phyloP scores from a whole-genome alignment of 441 rosid genomes.

The Populus trichocarpa region DNA sequence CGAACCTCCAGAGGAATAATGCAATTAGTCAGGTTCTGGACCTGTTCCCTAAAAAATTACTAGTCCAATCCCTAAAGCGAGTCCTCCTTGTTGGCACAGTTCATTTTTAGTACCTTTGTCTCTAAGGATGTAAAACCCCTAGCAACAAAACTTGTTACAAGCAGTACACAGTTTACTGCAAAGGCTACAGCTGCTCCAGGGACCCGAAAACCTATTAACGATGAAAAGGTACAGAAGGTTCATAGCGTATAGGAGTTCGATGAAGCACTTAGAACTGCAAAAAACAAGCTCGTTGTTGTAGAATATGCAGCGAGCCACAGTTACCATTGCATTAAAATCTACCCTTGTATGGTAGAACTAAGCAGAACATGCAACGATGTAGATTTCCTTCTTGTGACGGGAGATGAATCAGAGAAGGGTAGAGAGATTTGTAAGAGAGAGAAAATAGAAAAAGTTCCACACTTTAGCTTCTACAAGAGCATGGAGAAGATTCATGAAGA shows the following conservation, averaged over 20 bases:
- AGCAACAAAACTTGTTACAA: conserved; percentile 9
- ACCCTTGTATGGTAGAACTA: conserved; percentile 79
- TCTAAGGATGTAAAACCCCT: conserved; percentile 4
- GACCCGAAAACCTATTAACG: conserved; percentile 31
- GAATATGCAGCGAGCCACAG: conserved; percentile 62
- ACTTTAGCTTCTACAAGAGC: conserved; percentile 80
- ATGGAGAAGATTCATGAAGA: conserved; percentile 90
- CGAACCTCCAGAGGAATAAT: too few relatives aligned
- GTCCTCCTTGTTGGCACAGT: conserved; percentile 15
- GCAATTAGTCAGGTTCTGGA: not conserved
- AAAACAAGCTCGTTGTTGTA: conserved; percentile 68
- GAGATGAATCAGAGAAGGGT: conserved; percentile 78
- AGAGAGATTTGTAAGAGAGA: conserved; percentile 68
- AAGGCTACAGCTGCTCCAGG: conserved; percentile 48
- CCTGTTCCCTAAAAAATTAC: too few relatives aligned
- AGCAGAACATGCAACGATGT: conserved; percentile 80
- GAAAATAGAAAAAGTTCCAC: conserved; percentile 68
- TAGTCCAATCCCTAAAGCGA: conserved; percentile 23
- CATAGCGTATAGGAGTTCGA: conserved; percentile 72
- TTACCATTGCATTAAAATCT: conserved; percentile 44
- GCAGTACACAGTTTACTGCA: conserved; percentile 4
- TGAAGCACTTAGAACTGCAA: conserved; percentile 55
- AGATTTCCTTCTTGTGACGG: conserved; percentile 67
- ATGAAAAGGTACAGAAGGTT: conserved; percentile 56
- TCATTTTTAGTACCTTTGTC: conserved; percentile 20